These are phyloP conservation scores for Populus hybrid DNA, from an alignment of 441 rosid genomes.

Conservation along the genomic window DNA sequence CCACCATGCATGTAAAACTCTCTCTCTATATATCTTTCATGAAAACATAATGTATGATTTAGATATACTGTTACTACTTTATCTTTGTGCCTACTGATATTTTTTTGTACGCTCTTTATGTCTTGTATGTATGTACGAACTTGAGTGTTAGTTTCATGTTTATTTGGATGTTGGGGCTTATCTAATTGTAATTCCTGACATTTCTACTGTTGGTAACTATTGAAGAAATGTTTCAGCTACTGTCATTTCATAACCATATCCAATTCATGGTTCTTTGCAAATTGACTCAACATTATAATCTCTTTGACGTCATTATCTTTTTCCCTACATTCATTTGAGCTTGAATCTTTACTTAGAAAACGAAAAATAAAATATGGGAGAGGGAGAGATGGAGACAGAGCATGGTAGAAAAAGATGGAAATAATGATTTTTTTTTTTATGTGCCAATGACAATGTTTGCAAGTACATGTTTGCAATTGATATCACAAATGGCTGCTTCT, in stretches of 20 bases:
- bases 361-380: neutral
- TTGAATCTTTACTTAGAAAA: neutral
- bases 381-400: neutral
- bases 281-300: neutral
- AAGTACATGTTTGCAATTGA: neutral
- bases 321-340: neutral
- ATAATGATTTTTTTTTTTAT: neutral
- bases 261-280: neutral
- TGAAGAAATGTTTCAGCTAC: neutral
- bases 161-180: neutral
- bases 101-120: neutral
- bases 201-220: neutral
- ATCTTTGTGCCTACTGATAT: neutral
- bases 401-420: neutral
- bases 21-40: neutral
- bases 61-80: neutral
- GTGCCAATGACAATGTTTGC: neutral
- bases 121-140: neutral
- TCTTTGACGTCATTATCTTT: neutral
- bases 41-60: neutral
- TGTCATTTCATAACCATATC: conserved; percentile 1
- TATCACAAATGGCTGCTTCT: conserved; percentile 5
- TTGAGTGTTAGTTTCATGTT: neutral
- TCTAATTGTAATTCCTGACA: neutral
- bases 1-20: conserved; percentile 94